Evolutionary conservation across 495 filamentous ascomycete genomes (phyloP).

Genomic region (Tuber umbilicatum): DNA sequence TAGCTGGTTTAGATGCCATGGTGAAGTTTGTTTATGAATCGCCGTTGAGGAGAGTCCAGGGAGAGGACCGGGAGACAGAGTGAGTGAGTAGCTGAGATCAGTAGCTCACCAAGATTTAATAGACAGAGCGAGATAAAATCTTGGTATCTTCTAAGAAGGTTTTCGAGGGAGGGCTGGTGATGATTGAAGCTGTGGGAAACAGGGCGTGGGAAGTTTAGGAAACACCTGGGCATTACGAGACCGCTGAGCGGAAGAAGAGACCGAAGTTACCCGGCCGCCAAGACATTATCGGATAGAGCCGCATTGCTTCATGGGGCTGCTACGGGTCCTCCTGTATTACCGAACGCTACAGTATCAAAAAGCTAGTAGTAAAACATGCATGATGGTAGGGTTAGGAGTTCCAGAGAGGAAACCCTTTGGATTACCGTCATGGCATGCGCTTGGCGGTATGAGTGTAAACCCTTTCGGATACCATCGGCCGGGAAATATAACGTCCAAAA

Average conservation of each 20-base stretch:
- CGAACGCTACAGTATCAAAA: too few relatives aligned
- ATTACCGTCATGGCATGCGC: too few relatives aligned
- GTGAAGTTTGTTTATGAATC: slow-evolving; percentile 5
- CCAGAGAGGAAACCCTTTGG: too few relatives aligned
- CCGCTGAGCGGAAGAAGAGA: too few relatives aligned
- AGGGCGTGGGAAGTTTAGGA: not conserved
- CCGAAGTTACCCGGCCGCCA: not conserved
- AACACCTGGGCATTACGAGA: not conserved
- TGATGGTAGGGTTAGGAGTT: too few relatives aligned
- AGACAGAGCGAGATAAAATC: slow-evolving; percentile 3
- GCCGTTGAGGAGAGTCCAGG: not conserved
- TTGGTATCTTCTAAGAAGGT: not conserved
- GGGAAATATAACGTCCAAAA: too few relatives aligned
- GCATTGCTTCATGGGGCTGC: not conserved
- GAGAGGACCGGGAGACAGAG: not conserved
- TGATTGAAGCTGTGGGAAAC: not conserved
- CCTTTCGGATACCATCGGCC: too few relatives aligned
- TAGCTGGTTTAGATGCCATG: slow-evolving; percentile 37
- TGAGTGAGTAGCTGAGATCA: not conserved
- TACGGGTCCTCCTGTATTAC: not conserved
- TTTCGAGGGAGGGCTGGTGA: not conserved
- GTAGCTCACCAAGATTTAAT: not conserved
- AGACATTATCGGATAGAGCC: not conserved
- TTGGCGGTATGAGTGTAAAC: too few relatives aligned
- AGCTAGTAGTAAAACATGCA: too few relatives aligned